phyloP scores from a whole-genome alignment of 78 protist genomes.

The Dictyostelium firmibasis region DNA sequence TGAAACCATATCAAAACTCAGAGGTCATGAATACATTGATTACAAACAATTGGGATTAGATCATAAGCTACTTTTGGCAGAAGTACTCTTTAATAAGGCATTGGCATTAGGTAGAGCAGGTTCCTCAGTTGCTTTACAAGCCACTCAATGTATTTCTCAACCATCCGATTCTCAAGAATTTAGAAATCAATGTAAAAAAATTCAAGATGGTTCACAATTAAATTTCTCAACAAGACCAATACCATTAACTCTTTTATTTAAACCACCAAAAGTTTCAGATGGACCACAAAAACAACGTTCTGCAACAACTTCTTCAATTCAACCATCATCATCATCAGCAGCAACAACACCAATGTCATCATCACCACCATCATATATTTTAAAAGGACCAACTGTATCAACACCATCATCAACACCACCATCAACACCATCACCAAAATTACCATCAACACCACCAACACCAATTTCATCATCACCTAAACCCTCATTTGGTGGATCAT shows the following conservation, averaged over 20 bases:
- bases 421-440: background rate
- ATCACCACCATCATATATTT: background rate
- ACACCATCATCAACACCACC: background rate
- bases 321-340: background rate
- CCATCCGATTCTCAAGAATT: background rate
- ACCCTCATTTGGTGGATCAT: background rate
- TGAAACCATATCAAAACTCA: slow-evolving; percentile 16
- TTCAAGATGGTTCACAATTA: background rate
- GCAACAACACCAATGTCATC: background rate
- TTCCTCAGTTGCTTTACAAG: slow-evolving; percentile 18
- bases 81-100: slow-evolving; percentile 64
- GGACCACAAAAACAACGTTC: background rate
- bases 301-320: background rate
- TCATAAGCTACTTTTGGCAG: slow-evolving; percentile 24
- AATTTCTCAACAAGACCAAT: background rate
- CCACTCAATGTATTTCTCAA: background rate
- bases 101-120: slow-evolving; percentile 63
- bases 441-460: background rate
- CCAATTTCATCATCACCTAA: background rate
- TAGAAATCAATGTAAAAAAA: background rate
- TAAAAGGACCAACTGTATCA: background rate
- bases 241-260: slow-evolving; percentile 26
- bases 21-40: slow-evolving; percentile 80
- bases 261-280: slow-evolving; percentile 58
- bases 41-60: slow-evolving; percentile 79